A percentile compares a stretch with the other conserved stretches of the same genome.
These are phyloP conservation scores for Leishmania tarentolae DNA, from an alignment of 208 protist genomes.

Conservation along the genomic window DNA sequence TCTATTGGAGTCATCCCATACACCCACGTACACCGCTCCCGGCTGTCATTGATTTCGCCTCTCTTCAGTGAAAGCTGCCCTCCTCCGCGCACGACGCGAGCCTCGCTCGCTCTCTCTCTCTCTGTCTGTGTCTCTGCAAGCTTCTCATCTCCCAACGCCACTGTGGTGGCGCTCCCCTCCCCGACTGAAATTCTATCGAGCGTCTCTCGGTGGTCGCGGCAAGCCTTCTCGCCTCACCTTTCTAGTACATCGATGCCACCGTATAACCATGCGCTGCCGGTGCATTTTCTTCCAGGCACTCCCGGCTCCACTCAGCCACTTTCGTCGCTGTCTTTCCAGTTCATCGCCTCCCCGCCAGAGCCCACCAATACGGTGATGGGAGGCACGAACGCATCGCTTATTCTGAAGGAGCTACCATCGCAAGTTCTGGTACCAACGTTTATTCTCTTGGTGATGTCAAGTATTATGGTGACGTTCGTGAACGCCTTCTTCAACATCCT, in stretches of 20 bases:
- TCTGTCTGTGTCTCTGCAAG: not conserved
- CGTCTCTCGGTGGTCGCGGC: not conserved
- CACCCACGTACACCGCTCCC: not conserved
- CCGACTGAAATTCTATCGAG: not conserved
- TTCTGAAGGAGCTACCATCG: slow-evolving; percentile 18
- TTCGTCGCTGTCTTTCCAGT: not conserved
- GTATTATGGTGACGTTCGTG: slow-evolving; percentile 30
- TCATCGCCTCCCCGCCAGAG: not conserved
- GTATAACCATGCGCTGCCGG: too few species aligned
- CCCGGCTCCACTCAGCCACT: too few species aligned
- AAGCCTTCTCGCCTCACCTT: not conserved
- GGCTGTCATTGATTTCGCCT: not conserved
- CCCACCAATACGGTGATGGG: not conserved
- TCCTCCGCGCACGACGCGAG: not conserved
- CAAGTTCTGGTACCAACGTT: slow-evolving; percentile 52
- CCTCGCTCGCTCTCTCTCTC: too few species aligned
- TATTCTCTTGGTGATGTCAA: slow-evolving; percentile 36
- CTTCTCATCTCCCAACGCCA: not conserved
- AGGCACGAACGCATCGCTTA: not conserved
- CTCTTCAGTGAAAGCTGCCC: not conserved
- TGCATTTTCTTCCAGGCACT: not conserved
- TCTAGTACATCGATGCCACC: not conserved
- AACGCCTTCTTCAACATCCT: slow-evolving; percentile 50
- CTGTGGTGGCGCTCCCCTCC: not conserved
- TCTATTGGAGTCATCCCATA: not conserved